Conservation (phyloP, 2,329 filamentous ascomycete species). For the Ceratocystis colombiana region DNA sequence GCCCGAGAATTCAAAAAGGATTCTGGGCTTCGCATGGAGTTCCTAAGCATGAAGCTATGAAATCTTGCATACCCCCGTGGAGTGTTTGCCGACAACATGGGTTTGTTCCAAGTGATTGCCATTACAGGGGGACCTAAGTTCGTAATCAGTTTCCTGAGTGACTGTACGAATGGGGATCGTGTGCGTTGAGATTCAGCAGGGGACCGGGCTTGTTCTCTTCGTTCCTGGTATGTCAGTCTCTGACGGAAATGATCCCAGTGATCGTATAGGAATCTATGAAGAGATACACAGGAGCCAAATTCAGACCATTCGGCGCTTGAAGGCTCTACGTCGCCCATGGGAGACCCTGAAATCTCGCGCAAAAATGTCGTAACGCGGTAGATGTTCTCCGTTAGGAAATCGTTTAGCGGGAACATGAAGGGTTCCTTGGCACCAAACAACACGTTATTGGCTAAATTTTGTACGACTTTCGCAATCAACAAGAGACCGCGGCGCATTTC, state of each 20-base stretch:
- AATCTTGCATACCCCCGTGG: slow-evolving; percentile 58
- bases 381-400: slow-evolving; percentile 59
- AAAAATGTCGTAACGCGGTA: slow-evolving; percentile 57
- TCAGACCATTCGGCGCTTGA: slow-evolving; percentile 47
- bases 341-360: slow-evolving; percentile 53
- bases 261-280: slow-evolving; percentile 60
- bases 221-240: slow-evolving; percentile 50
- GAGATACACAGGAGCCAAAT: slow-evolving; percentile 59
- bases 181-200: slow-evolving; percentile 44
- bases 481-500: slow-evolving; percentile 59
- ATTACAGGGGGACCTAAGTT: slow-evolving; percentile 58
- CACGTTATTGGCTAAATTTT: slow-evolving; percentile 62
- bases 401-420: slow-evolving; percentile 62
- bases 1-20: slow-evolving; percentile 54
- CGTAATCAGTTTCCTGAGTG: slow-evolving; percentile 51
- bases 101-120: slow-evolving; percentile 59
- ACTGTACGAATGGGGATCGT: slow-evolving; percentile 49
- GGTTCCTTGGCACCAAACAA: slow-evolving; percentile 62
- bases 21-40: slow-evolving; percentile 55
- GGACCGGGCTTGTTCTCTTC: slow-evolving; percentile 46
- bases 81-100: slow-evolving; percentile 52
- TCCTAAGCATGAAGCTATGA: slow-evolving; percentile 62
- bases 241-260: slow-evolving; percentile 62
- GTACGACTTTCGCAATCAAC: slow-evolving; percentile 60
- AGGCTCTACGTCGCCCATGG: slow-evolving; percentile 38